Percentiles rank a stretch among this genome's conserved stretches.
phyloP scores from a whole-genome alignment of 441 rosid species.

The Erodium texanum region DNA sequence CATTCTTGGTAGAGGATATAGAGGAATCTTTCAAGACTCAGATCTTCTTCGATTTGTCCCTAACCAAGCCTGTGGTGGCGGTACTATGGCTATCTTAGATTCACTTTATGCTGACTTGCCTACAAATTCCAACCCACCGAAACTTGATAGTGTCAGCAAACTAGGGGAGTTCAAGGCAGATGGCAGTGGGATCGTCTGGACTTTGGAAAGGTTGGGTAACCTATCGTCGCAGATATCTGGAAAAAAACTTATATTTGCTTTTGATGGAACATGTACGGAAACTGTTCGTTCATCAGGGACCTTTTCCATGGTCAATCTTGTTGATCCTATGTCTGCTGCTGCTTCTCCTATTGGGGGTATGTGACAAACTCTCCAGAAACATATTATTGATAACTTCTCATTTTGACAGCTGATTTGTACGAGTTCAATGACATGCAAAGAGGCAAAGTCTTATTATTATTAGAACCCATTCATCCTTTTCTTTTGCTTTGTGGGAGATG shows the following conservation, averaged over 20 bases:
- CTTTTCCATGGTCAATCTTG: conserved; percentile 88
- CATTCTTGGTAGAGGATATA: conserved; percentile 98
- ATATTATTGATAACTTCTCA: neutral
- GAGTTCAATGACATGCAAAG: neutral
- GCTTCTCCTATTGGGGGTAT: conserved; percentile 99
- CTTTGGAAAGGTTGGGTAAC: conserved; percentile 83
- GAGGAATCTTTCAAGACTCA: conserved; percentile 95
- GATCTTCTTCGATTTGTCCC: conserved; percentile 97
- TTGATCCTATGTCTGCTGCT: conserved; percentile 98
- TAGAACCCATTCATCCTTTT: neutral
- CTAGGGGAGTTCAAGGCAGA: conserved; percentile 81
- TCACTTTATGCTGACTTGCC: conserved; percentile 77
- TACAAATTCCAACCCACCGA: conserved; percentile 52
- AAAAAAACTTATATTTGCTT: conserved; percentile 97
- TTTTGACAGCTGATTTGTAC: conserved; percentile 2
- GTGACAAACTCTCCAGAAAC: conserved; percentile 12
- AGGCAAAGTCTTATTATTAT: neutral
- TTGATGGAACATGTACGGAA: conserved; percentile 94
- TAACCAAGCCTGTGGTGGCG: conserved; percentile 99
- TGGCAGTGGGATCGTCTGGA: conserved; percentile 99
- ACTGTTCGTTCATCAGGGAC: conserved; percentile 74
- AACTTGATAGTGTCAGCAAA: conserved; percentile 60
- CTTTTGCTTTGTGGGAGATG: neutral
- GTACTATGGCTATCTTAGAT: conserved; percentile 98
- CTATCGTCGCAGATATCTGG: conserved; percentile 90